Percentiles rank a stretch among this genome's conserved stretches.
phyloP scores from a whole-genome alignment of 345 rosid genomes.

The Gossypioides kirkii region DNA sequence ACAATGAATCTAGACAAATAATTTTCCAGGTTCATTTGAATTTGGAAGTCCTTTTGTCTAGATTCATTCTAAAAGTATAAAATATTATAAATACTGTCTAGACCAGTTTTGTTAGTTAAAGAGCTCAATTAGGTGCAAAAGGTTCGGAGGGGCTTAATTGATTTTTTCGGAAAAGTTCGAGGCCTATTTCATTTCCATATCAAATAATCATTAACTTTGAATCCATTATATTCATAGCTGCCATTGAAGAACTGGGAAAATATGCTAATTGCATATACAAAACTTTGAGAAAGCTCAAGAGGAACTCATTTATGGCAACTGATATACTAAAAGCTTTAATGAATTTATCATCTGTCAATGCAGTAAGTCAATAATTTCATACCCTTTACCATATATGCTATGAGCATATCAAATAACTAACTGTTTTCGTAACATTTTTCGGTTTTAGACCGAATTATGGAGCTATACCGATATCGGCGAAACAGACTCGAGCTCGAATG shows the following conservation, averaged over 20 bases:
- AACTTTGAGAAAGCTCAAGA: conserved; percentile 51
- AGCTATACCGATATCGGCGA: conserved; percentile 38
- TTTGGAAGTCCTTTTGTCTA: no score
- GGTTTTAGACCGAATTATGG: conserved; percentile 55
- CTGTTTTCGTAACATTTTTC: neutral
- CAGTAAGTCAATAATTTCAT: conserved; percentile 38
- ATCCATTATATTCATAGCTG: conserved; percentile 23
- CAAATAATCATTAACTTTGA: neutral
- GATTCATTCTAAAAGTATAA: no score
- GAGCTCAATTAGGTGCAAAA: no score
- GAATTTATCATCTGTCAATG: conserved; percentile 50
- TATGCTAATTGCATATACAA: conserved; percentile 55
- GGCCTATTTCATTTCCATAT: neutral
- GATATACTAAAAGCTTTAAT: conserved; percentile 58
- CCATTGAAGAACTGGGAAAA: conserved; percentile 46
- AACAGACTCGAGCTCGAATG: conserved; percentile 39
- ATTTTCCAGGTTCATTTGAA: no score
- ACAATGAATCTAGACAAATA: no score
- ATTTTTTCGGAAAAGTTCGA: no score
- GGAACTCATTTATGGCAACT: conserved; percentile 33
- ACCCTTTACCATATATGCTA: neutral
- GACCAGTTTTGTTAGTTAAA: no score
- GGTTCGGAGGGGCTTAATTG: no score
- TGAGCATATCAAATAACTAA: neutral
- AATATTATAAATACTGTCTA: no score